A percentile compares a stretch with the other conserved stretches of the same genome.
phyloP scores from a whole-genome alignment of 352 stramenopile genomes.

The Pythium phragmiticola region DNA sequence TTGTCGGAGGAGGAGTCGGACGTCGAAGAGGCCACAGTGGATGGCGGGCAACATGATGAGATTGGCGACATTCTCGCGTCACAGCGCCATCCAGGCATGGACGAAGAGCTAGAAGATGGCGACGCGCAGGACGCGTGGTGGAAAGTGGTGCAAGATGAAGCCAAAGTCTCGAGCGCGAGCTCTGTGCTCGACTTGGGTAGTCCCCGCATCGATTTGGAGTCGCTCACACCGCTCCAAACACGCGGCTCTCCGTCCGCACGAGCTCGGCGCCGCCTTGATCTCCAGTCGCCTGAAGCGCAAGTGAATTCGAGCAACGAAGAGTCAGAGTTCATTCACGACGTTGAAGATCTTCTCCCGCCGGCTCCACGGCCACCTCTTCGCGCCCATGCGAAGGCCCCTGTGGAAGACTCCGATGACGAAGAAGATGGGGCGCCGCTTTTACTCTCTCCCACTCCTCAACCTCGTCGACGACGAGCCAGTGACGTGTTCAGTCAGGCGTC shows the following conservation, averaged over 20 bases:
- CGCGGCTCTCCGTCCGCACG: background rate
- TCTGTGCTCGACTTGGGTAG: slow-evolving; percentile 54
- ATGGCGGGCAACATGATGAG: slow-evolving; percentile 40
- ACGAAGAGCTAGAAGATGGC: slow-evolving; percentile 4
- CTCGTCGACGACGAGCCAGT: slow-evolving; percentile 15
- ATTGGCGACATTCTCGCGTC: slow-evolving; percentile 72
- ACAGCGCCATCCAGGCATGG: slow-evolving; percentile 36
- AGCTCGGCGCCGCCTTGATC: slow-evolving; percentile 2
- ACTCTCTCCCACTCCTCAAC: slow-evolving; percentile 54
- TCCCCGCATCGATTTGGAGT: slow-evolving; percentile 30
- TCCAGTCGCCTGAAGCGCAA: background rate
- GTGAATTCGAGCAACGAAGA: slow-evolving; percentile 28
- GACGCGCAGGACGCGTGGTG: slow-evolving; percentile 36
- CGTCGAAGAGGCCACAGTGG: slow-evolving; percentile 23
- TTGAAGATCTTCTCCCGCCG: slow-evolving; percentile 62
- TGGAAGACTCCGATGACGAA: slow-evolving; percentile 21
- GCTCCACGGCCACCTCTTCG: slow-evolving; percentile 2
- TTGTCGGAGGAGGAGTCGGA: slow-evolving; percentile 12
- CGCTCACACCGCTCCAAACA: background rate
- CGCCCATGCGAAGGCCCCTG: background rate
- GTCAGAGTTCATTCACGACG: slow-evolving; percentile 42
- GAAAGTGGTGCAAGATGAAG: slow-evolving; percentile 40
- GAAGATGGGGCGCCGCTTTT: slow-evolving; percentile 48
- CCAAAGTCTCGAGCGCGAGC: slow-evolving; percentile 30
- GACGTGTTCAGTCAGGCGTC: background rate